A percentile compares a stretch with the other conserved stretches of the same genome.
phyloP scores from a whole-genome alignment of 2,329 filamentous ascomycete genomes.

The Ophioceras dolichostomum region DNA sequence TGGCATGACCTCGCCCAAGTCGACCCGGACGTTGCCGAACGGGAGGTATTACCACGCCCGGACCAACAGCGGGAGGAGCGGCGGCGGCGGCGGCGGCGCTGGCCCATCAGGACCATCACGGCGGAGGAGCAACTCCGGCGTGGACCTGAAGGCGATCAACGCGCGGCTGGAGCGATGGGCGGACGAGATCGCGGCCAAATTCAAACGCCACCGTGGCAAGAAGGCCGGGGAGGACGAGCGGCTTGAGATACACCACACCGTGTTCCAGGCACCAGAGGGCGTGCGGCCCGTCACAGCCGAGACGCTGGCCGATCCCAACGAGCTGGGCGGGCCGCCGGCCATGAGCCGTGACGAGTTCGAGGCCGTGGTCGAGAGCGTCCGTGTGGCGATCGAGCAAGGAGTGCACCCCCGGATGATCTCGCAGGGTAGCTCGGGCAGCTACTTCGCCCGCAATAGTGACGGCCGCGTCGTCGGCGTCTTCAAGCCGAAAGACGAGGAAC shows the following conservation, averaged over 20 bases:
- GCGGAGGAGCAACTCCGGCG: conserved; percentile 61
- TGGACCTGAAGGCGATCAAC: conserved; percentile 98
- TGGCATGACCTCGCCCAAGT: conserved; percentile 44
- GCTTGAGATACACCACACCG: conserved; percentile 92
- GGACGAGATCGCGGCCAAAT: conserved; percentile 93
- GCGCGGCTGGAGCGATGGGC: conserved; percentile 91
- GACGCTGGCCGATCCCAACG: conserved; percentile 40
- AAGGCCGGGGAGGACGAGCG: conserved; percentile 72
- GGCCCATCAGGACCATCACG: too few relatives aligned
- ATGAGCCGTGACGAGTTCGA: conserved; percentile 79
- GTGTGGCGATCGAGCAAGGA: conserved; percentile 76
- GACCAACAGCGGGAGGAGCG: conserved; percentile 19
- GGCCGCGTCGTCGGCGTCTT: conserved; percentile 97
- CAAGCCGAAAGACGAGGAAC: conserved; percentile 98
- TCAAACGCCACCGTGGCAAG: conserved; percentile 74
- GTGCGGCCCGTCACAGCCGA: conserved; percentile 70
- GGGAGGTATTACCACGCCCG: background rate
- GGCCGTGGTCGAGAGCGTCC: conserved; percentile 78
- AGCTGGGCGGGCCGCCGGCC: conserved; percentile 9
- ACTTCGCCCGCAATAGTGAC: conserved; percentile 84
- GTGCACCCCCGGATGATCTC: conserved; percentile 93
- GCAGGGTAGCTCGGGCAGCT: conserved; percentile 94
- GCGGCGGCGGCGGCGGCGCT: conserved; percentile 11
- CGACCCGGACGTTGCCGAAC: conserved; percentile 7
- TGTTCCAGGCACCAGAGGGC: conserved; percentile 88